Base-by-base conservation (phyloP, 2,329 filamentous ascomycete species). In the Clonostachys solani region DNA sequence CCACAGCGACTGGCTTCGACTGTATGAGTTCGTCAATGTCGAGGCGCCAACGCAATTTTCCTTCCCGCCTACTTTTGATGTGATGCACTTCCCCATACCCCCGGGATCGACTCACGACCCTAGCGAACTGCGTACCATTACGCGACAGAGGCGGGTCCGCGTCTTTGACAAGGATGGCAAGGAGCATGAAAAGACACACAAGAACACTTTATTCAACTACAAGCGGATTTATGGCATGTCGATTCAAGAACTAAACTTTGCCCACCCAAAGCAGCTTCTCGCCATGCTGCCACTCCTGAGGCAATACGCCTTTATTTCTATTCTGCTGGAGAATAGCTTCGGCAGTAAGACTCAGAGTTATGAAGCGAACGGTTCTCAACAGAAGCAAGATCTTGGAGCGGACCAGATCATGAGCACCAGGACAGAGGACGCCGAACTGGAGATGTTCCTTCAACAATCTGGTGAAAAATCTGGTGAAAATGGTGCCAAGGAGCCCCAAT, bases 261-360 rank as follows among this genome's bases (percentile, higher is more conserved):
- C 82, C 3, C 89, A 95, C 57, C 89, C 89, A 0, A 79, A 83
- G 44, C 88, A 95, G 59, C 69, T 95, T 5, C 70, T 92, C 7
- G 76, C 80, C 46, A 81, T 92, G 59, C 73, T 95, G n/a, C 87
- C 89, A 1, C 72, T 77, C 5, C 70, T 94, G 15, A 76, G 89
- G 13, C 89, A 94, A 61, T 94, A 89, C 58, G 85, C 86, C 0
- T 83, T 87, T 53, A 69, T 89, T 5, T 81, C 81, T 2, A 80
- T 73, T 0, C 64, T 94, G 3, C 72, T 92, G 5, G 69, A 75
- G 47, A 80, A 78, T 44, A 81, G 77, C 48, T 87, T 89, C 56
- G 71, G 69, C 35, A 58, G 66, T 5, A 61, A 59, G 42, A 62
- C 57, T 7, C 53, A 55, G 10, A 56, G 60, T 34, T 47, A 53